Percentiles rank a stretch among this genome's conserved stretches.
Conservation (phyloP, 371 early-diverging fungal species). For the Mortierella sp. region DNA sequence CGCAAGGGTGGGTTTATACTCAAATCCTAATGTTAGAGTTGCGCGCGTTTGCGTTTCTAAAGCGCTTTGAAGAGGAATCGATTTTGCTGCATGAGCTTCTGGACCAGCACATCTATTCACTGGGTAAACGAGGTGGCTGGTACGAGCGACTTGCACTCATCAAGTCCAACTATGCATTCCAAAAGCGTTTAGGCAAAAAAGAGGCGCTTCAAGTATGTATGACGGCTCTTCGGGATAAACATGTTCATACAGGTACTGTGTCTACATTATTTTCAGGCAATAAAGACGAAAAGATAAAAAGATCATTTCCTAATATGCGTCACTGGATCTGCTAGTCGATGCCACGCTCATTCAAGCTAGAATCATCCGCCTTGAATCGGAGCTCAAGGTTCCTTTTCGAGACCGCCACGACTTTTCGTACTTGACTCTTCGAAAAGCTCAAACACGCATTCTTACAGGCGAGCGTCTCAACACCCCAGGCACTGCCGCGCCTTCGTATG, state of each 20-base stretch:
- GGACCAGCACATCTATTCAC: slow-evolving; percentile 67
- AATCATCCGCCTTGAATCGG: slow-evolving; percentile 63
- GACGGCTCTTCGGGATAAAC: slow-evolving; percentile 66
- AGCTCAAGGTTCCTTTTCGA: slow-evolving; percentile 64
- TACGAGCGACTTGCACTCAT: slow-evolving; percentile 77
- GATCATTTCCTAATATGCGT: not conserved
- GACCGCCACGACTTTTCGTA: slow-evolving; percentile 73
- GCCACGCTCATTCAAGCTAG: slow-evolving; percentile 51
- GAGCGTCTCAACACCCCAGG: slow-evolving; percentile 53
- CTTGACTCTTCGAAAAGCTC: slow-evolving; percentile 58
- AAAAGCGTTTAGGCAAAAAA: slow-evolving; percentile 61
- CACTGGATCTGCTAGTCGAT: slow-evolving; percentile 22
- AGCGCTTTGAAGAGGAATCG: slow-evolving; percentile 69
- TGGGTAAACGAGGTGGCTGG: slow-evolving; percentile 78
- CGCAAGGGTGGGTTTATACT: slow-evolving; percentile 73
- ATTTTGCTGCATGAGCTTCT: slow-evolving; percentile 69
- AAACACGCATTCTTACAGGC: slow-evolving; percentile 55
- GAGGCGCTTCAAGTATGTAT: slow-evolving; percentile 65
- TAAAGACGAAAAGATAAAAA: not conserved
- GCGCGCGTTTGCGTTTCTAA: slow-evolving; percentile 67
- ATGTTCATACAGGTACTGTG: slow-evolving; percentile 61
- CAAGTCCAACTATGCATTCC: slow-evolving; percentile 65
- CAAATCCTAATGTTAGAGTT: slow-evolving; percentile 70
- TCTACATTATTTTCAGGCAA: not conserved
- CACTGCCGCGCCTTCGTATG: slow-evolving; percentile 45